Evolutionary conservation across 257 asterid genomes (phyloP).

Genomic region (Striga asiatica): DNA sequence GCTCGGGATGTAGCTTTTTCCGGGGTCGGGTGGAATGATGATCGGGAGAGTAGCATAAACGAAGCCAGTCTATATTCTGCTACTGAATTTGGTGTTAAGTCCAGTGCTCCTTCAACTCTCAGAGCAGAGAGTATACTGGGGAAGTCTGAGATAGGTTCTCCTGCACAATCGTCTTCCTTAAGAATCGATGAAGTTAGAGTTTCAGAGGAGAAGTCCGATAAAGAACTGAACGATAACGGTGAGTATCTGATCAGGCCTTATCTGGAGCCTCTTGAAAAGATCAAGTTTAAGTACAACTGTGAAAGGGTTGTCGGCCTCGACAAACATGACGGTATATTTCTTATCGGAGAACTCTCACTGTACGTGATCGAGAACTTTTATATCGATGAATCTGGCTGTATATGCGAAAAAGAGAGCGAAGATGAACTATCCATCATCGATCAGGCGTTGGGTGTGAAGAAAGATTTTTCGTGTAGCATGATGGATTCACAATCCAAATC

Average conservation of each 20-base stretch:
- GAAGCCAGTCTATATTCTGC: slow-evolving; percentile 93
- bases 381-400: slow-evolving; percentile 84
- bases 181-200: slow-evolving; percentile 57
- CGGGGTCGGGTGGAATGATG: slow-evolving; percentile 87
- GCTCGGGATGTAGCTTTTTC: slow-evolving; percentile 56
- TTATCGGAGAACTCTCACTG: slow-evolving; percentile 80
- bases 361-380: slow-evolving; percentile 91
- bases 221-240: slow-evolving; percentile 86
- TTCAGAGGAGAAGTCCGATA: slow-evolving; percentile 65
- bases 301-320: slow-evolving; percentile 99
- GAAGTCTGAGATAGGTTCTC: slow-evolving; percentile 76
- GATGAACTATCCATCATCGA: slow-evolving; percentile 92
- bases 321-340: slow-evolving; percentile 92
- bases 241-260: slow-evolving; percentile 95
- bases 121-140: slow-evolving; percentile 65
- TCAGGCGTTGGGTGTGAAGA: slow-evolving; percentile 95
- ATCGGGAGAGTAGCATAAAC: slow-evolving; percentile 72
- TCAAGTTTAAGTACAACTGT: slow-evolving; percentile 83
- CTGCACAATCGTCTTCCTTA: slow-evolving; percentile 51
- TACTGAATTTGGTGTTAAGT: slow-evolving; percentile 67
- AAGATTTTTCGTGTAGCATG: slow-evolving; percentile 71
- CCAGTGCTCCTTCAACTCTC: slow-evolving; percentile 60
- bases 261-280: slow-evolving; percentile 73
- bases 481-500: slow-evolving; percentile 85
- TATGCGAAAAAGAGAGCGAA: slow-evolving; percentile 86